A percentile compares a stretch with the other conserved stretches of the same genome.
Evolutionary conservation across 306 rosid genomes (phyloP).

Genomic region (Lathyrus tuberosus): DNA sequence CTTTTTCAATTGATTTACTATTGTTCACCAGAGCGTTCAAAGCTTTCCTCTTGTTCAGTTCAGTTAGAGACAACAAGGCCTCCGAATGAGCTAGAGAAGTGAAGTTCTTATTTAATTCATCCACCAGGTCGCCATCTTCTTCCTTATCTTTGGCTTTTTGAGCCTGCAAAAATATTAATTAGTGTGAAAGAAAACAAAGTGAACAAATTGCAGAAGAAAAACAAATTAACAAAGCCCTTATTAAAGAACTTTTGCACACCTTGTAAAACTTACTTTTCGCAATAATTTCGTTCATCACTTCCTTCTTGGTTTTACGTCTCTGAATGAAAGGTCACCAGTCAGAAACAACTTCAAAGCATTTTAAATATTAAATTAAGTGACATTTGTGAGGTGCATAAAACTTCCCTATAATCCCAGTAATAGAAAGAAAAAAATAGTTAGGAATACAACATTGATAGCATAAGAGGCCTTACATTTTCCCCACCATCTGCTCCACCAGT

Average conservation of each 20-base stretch:
- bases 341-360: slow-evolving; percentile 34
- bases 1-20: slow-evolving; percentile 49
- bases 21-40: slow-evolving; percentile 65
- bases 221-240: too few species aligned
- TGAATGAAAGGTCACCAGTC: slow-evolving; percentile 44
- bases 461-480: slow-evolving; percentile 58
- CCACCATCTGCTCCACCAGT: slow-evolving; percentile 46
- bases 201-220: too few species aligned
- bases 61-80: too few species aligned
- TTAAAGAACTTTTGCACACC: too few species aligned
- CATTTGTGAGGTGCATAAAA: background rate
- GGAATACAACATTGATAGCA: background rate
- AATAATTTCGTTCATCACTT: slow-evolving; percentile 81
- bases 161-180: too few species aligned
- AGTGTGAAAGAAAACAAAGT: too few species aligned
- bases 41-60: slow-evolving; percentile 70
- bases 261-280: slow-evolving; percentile 87
- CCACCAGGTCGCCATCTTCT: too few species aligned
- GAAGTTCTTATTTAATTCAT: slow-evolving; percentile 73
- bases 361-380: slow-evolving; percentile 2
- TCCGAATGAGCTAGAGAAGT: slow-evolving; percentile 56
- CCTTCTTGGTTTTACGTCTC: slow-evolving; percentile 85
- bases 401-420: background rate
- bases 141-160: too few species aligned
- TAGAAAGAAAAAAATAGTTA: background rate